These are phyloP conservation scores for Ascomycota sp. DNA, from an alignment of 2,329 filamentous ascomycete species.

Conservation along the genomic window DNA sequence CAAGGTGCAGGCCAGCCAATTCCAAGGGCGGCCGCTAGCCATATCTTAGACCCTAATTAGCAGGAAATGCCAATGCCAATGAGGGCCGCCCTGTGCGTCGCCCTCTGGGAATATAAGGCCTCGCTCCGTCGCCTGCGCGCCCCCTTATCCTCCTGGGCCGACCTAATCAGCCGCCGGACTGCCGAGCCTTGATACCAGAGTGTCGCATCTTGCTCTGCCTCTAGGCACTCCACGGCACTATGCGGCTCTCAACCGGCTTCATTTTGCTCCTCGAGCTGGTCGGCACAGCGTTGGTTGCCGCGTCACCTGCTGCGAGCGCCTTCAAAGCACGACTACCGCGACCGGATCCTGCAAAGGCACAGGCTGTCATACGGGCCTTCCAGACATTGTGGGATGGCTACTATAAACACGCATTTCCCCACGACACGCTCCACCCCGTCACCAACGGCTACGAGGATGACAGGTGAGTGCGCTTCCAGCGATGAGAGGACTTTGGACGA, in stretches of 20 bases:
- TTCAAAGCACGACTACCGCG: constrained; percentile 1
- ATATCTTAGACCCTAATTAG: background rate
- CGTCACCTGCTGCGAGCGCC: background rate
- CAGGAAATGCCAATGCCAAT: too few relatives aligned
- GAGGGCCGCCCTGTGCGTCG: too few relatives aligned
- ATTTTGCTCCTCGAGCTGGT: constrained; percentile 3
- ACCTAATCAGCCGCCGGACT: too few relatives aligned
- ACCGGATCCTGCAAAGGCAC: constrained; percentile 23
- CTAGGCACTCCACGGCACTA: constrained; percentile 1
- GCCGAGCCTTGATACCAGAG: too few relatives aligned
- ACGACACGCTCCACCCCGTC: constrained; percentile 55
- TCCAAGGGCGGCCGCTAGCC: background rate
- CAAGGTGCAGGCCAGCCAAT: too few relatives aligned
- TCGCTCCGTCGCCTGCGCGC: background rate
- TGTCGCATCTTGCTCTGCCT: background rate
- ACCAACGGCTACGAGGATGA: constrained; percentile 46
- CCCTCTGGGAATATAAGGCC: too few relatives aligned
- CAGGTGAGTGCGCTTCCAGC: constrained; percentile 26
- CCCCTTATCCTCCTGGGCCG: background rate
- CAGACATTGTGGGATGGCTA: constrained; percentile 54
- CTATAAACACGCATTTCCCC: constrained; percentile 51
- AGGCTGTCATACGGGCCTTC: constrained; percentile 48
- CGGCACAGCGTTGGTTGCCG: constrained; percentile 1
- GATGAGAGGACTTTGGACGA: too few relatives aligned
- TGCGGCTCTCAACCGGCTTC: constrained; percentile 2